phyloP scores from a whole-genome alignment of 1,139 yeast species.

The Yarrowia galli region DNA sequence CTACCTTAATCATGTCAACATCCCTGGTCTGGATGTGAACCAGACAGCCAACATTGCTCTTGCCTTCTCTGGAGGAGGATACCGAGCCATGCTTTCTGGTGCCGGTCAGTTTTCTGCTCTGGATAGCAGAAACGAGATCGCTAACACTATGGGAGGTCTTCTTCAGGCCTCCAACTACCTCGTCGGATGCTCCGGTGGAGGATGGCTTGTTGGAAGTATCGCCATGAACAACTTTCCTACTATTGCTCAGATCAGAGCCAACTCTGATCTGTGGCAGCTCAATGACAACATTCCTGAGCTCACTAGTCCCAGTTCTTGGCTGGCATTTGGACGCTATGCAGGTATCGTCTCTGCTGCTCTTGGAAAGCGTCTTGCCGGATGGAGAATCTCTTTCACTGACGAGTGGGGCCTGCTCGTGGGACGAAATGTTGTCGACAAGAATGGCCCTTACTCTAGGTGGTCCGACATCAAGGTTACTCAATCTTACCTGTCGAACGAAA shows the following conservation, averaged over 20 bases:
- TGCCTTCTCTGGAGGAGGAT: slow-evolving; percentile 86
- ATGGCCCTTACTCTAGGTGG: slow-evolving; percentile 9
- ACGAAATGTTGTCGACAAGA: not conserved
- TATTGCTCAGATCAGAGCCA: slow-evolving; percentile 55
- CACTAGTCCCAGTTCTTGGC: slow-evolving; percentile 1
- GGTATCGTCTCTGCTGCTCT: not conserved
- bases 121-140: slow-evolving; percentile 58
- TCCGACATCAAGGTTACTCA: slow-evolving; percentile 11
- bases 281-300: slow-evolving; percentile 5
- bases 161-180: slow-evolving; percentile 76
- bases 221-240: slow-evolving; percentile 84
- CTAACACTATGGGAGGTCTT: slow-evolving; percentile 72
- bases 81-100: slow-evolving; percentile 79
- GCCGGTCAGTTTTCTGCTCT: slow-evolving; percentile 80
- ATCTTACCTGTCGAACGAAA: slow-evolving; percentile 5
- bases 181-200: slow-evolving; percentile 83
- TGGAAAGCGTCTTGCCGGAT: slow-evolving; percentile 16
- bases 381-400: slow-evolving; percentile 13
- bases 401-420: slow-evolving; percentile 27
- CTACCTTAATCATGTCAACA: slow-evolving; percentile 11
- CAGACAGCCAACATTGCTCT: slow-evolving; percentile 57
- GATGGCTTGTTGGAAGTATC: slow-evolving; percentile 83
- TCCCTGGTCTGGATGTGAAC: slow-evolving; percentile 25
- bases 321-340: slow-evolving; percentile 6
- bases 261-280: slow-evolving; percentile 9